Evolutionary conservation across 2,329 filamentous ascomycete genomes (phyloP).

Genomic region (Cordyceps javanica): DNA sequence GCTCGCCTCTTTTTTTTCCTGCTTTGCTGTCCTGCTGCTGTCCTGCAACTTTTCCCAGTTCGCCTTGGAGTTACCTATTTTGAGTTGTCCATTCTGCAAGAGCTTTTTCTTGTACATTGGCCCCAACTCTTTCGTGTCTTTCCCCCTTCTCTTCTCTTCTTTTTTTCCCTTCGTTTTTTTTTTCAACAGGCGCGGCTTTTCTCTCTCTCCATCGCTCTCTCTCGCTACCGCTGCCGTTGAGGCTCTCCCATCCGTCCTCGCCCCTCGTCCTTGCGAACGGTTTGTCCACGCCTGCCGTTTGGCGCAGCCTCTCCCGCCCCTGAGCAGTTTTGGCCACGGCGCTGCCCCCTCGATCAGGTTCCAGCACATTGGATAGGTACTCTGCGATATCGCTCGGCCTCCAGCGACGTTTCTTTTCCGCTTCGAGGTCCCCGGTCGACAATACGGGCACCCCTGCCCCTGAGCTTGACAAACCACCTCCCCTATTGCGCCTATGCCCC

Average conservation of each 20-base stretch:
- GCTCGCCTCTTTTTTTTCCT: constrained; percentile 5
- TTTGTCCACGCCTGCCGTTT: not conserved
- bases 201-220: no score
- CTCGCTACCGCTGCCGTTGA: no score
- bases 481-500: constrained; percentile 1
- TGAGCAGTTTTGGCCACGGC: not conserved
- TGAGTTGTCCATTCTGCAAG: not conserved
- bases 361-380: not conserved
- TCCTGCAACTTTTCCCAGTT: not conserved
- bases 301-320: not conserved
- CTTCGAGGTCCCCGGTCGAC: not conserved
- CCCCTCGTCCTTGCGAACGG: not conserved
- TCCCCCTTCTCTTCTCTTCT: not conserved
- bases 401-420: not conserved
- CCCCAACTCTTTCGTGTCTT: not conserved
- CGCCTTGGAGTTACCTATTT: not conserved
- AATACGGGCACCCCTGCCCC: not conserved
- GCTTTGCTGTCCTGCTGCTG: not conserved
- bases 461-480: not conserved
- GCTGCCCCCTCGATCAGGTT: not conserved
- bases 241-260: not conserved
- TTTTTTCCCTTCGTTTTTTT: not conserved
- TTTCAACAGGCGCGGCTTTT: not conserved
- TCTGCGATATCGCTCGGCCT: not conserved
- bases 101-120: not conserved